Conservation (phyloP, 805 yeast genomes). For the Schizosaccharomyces octosporus region DNA sequence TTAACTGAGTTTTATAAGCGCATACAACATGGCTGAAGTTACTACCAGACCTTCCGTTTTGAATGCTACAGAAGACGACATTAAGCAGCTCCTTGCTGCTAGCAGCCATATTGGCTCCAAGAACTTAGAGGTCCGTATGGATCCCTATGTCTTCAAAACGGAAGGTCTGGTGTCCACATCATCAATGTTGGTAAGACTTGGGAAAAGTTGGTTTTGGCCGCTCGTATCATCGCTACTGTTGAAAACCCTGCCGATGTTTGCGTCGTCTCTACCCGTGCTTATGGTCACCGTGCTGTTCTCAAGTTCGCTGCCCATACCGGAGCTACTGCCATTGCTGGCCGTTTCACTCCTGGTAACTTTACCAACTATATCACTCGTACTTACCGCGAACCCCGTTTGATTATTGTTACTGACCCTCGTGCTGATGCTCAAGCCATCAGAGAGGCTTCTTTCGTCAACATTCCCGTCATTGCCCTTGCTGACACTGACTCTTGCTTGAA, state of each 20-base stretch:
- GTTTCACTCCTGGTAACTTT: constrained; percentile 99
- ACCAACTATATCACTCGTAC: constrained; percentile 99
- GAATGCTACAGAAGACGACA: constrained; percentile 25
- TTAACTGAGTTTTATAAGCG: too few species aligned
- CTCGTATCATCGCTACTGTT: constrained; percentile 97
- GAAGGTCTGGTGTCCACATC: constrained; percentile 97
- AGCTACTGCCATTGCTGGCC: constrained; percentile 99
- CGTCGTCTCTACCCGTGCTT: constrained; percentile 96
- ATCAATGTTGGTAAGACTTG: constrained; percentile 95
- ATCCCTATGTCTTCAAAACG: constrained; percentile 86
- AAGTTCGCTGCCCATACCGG: constrained; percentile 99
- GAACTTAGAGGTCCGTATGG: constrained; percentile 95
- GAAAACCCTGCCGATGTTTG: constrained; percentile 97
- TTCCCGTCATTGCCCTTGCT: constrained; percentile 96
- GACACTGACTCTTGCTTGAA: constrained; percentile 98
- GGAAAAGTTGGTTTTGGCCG: constrained; percentile 96
- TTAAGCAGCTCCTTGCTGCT: constrained; percentile 97
- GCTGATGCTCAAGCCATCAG: constrained; percentile 99
- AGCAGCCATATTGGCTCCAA: constrained; percentile 98
- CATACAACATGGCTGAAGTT: not conserved
- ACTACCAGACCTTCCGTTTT: not conserved
- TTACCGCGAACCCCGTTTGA: constrained; percentile 99
- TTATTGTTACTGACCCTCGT: constrained; percentile 98
- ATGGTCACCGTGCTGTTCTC: constrained; percentile 99
- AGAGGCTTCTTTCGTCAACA: constrained; percentile 98